These are phyloP conservation scores for Pseudonitzschia pungens DNA, from an alignment of 108 stramenopile genomes.

Conservation along the genomic window DNA sequence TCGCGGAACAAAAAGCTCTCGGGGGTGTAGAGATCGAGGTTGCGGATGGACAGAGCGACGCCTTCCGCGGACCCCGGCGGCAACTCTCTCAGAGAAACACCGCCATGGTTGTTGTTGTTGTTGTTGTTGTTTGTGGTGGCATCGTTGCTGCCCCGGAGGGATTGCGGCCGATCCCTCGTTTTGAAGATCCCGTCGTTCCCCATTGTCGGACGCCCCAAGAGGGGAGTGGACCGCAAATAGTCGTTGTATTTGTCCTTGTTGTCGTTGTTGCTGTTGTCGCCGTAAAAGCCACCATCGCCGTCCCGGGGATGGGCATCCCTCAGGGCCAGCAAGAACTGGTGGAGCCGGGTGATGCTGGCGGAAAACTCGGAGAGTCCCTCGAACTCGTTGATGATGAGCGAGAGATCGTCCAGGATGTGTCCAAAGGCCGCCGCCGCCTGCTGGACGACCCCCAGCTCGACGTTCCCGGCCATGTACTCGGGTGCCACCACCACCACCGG, in stretches of 20 bases:
- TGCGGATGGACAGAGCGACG: constrained; percentile 34
- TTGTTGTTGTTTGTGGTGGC: background rate
- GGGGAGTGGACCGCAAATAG: constrained; percentile 1
- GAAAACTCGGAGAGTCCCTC: constrained; percentile 77
- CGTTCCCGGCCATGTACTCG: constrained; percentile 76
- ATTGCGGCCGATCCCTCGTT: no score
- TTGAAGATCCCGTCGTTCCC: background rate
- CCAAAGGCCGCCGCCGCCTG: constrained; percentile 68
- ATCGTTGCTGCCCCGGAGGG: no score
- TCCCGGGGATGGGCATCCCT: constrained; percentile 4
- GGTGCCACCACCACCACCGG: constrained; percentile 86
- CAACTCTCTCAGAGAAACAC: background rate
- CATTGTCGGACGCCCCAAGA: background rate
- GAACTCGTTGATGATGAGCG: constrained; percentile 81
- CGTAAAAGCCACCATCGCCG: no score
- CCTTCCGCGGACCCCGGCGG: background rate
- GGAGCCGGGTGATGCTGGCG: constrained; percentile 79
- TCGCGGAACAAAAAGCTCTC: no score
- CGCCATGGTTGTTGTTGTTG: background rate
- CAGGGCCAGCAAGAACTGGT: constrained; percentile 28
- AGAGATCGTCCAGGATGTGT: constrained; percentile 78
- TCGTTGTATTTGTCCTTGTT: no score
- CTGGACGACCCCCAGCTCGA: constrained; percentile 87
- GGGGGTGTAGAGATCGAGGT: constrained; percentile 53
- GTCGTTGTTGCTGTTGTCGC: no score